A percentile compares a stretch with the other conserved stretches of the same genome.
phyloP scores from a whole-genome alignment of 2,329 filamentous ascomycete genomes.

The Fusarium mexicanum region DNA sequence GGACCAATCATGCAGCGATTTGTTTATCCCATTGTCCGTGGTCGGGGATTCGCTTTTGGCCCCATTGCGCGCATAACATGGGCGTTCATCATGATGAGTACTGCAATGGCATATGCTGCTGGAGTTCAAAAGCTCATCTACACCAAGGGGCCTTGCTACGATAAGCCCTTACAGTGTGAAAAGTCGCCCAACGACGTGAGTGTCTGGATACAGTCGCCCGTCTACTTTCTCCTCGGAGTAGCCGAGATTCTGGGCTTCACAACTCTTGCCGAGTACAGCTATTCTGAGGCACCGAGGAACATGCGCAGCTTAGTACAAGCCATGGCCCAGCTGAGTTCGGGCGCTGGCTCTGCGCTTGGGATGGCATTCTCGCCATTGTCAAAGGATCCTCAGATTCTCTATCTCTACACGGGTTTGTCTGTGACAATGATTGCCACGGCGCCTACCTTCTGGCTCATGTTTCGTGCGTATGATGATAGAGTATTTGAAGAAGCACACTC shows the following conservation, averaged over 20 bases:
- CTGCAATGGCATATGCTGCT: neutral
- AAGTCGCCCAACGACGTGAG: neutral
- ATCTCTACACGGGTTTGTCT: neutral
- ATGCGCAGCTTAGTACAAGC: neutral
- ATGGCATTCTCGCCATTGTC: neutral
- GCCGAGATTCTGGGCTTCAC: neutral
- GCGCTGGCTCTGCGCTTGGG: neutral
- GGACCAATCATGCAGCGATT: neutral
- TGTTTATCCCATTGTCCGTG: neutral
- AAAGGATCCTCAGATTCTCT: neutral
- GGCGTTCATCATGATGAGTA: neutral
- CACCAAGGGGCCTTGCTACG: neutral
- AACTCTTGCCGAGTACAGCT: neutral
- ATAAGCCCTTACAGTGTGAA: neutral
- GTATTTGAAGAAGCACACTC: neutral
- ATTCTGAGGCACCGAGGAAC: neutral
- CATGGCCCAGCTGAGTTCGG: neutral
- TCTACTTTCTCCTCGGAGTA: neutral
- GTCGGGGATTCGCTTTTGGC: neutral
- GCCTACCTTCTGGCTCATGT: neutral
- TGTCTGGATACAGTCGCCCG: neutral
- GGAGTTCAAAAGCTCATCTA: neutral
- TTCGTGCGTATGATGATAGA: neutral
- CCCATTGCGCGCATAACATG: neutral
- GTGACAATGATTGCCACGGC: neutral